Percentiles rank a stretch among this genome's conserved stretches.
Conservation (phyloP, 2,329 filamentous ascomycete species). For the Thermothelomyces thermophilus region DNA sequence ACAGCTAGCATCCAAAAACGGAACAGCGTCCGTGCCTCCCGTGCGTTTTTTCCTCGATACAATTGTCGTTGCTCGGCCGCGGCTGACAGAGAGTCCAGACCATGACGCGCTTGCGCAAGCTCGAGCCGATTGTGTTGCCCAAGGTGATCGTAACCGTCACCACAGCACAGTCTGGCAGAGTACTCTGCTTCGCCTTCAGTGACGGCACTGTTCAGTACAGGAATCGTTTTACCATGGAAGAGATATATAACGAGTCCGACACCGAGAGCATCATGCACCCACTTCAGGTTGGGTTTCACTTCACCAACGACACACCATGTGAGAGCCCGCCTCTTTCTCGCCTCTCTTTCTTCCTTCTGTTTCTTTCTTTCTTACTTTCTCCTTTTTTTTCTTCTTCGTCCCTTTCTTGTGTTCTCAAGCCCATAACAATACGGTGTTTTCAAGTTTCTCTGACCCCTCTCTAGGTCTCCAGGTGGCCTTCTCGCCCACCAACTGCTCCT, state of each 20-base stretch:
- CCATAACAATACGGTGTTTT: no score
- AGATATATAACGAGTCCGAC: conserved; percentile 59
- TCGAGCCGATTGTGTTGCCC: conserved; percentile 61
- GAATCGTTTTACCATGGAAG: conserved; percentile 65
- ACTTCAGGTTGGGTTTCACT: conserved; percentile 71
- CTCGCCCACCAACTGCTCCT: conserved; percentile 54
- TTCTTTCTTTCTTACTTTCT: not conserved
- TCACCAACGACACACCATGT: conserved; percentile 60
- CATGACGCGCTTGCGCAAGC: conserved; percentile 48
- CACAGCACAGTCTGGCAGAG: conserved; percentile 62
- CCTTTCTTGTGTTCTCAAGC: no score
- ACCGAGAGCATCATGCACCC: conserved; percentile 61
- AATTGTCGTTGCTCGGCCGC: not conserved
- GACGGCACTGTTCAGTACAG: conserved; percentile 78
- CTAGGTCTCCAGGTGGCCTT: conserved; percentile 53
- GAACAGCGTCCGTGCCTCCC: conserved; percentile 42
- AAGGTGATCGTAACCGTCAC: conserved; percentile 66
- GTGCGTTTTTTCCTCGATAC: conserved; percentile 11
- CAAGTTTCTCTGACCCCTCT: conserved; percentile 13
- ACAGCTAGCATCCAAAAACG: conserved; percentile 56
- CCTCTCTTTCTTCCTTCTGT: not conserved
- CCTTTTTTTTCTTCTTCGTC: not conserved
- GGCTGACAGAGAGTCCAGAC: conserved; percentile 20
- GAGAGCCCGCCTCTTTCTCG: conserved; percentile 24
- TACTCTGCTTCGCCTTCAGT: conserved; percentile 66